phyloP scores from a whole-genome alignment of 2,329 filamentous ascomycete species.

The Clathrospora elynae region DNA sequence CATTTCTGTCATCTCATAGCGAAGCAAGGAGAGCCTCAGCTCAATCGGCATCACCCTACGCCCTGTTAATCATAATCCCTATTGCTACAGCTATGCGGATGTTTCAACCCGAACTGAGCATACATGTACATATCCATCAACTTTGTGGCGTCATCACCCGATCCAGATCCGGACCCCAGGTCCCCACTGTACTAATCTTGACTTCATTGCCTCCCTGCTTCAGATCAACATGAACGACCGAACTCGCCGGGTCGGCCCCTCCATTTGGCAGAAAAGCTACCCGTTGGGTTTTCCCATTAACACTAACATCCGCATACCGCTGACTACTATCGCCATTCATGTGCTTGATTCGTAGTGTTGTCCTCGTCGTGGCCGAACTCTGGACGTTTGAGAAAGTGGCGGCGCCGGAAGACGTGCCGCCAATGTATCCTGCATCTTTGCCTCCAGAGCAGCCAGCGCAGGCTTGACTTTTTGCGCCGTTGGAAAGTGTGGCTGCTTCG shows the following conservation, averaged over 20 bases:
- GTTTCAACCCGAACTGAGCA: too few species aligned
- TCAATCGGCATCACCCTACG: too few species aligned
- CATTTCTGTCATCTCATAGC: too few species aligned
- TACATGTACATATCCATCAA: too few species aligned
- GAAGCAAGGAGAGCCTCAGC: too few species aligned
- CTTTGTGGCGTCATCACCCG: conserved; percentile 58
- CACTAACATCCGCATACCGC: conserved; percentile 59
- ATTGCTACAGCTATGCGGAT: too few species aligned
- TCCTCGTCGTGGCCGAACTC: conserved; percentile 52
- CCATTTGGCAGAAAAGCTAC: conserved; percentile 62
- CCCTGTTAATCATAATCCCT: too few species aligned
- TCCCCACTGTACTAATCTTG: conserved; percentile 51
- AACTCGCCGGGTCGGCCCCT: conserved; percentile 54
- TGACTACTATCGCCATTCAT: conserved; percentile 61
- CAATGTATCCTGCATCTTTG: conserved; percentile 56
- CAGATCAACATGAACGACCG: conserved; percentile 56
- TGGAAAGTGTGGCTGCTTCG: conserved; percentile 54
- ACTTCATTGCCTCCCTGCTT: conserved; percentile 58
- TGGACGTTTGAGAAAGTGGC: conserved; percentile 57
- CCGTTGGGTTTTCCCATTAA: conserved; percentile 60
- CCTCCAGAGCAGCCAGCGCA: conserved; percentile 60
- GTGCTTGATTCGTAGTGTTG: conserved; percentile 62
- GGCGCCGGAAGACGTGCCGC: conserved; percentile 54
- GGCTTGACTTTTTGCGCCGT: conserved; percentile 53
- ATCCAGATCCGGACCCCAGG: conserved; percentile 61